Evolutionary conservation across 2,329 filamentous ascomycete species (phyloP).

Genomic region (Clonostachys solani): DNA sequence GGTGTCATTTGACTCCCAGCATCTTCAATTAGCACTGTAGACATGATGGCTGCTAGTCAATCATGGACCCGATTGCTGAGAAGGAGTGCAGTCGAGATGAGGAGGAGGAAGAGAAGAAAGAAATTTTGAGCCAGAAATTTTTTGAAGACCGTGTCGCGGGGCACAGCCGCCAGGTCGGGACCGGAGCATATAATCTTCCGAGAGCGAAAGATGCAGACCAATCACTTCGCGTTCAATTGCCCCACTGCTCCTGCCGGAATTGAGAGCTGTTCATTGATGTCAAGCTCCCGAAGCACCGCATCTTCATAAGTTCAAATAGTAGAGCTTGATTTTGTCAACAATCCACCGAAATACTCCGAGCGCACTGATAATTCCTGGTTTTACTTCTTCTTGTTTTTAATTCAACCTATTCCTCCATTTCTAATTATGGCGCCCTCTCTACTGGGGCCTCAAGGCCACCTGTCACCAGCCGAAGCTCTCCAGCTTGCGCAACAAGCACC

Average conservation of each 20-base stretch:
- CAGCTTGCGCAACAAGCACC: constrained; percentile 59
- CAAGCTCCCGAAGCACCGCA: too few relatives aligned
- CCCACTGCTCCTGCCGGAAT: too few relatives aligned
- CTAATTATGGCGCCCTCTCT: constrained; percentile 45
- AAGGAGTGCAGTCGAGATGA: constrained; percentile 1
- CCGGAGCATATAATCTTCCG: not conserved
- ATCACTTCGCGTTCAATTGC: too few relatives aligned
- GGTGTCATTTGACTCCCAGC: too few relatives aligned
- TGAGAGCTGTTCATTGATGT: too few relatives aligned
- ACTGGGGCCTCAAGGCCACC: constrained; percentile 50
- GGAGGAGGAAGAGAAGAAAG: constrained; percentile 4
- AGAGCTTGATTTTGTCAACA: too few relatives aligned
- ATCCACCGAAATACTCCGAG: too few relatives aligned
- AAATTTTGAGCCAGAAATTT: constrained; percentile 1
- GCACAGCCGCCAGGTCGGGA: not conserved
- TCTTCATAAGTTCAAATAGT: too few relatives aligned
- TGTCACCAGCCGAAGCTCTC: constrained; percentile 51
- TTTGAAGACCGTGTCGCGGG: too few relatives aligned
- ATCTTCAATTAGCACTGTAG: too few relatives aligned
- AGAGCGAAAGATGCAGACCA: not conserved
- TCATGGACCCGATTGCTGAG: not conserved
- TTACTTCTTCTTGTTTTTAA: not conserved
- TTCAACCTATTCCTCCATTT: not conserved
- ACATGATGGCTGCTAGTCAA: too few relatives aligned
- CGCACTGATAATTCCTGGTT: not conserved